Evolutionary conservation across 1,284 basidiomycete species (phyloP), one percentile per base, ranked within the genome.

Genomic region (Cutaneotrichosporon sp.): DNA sequence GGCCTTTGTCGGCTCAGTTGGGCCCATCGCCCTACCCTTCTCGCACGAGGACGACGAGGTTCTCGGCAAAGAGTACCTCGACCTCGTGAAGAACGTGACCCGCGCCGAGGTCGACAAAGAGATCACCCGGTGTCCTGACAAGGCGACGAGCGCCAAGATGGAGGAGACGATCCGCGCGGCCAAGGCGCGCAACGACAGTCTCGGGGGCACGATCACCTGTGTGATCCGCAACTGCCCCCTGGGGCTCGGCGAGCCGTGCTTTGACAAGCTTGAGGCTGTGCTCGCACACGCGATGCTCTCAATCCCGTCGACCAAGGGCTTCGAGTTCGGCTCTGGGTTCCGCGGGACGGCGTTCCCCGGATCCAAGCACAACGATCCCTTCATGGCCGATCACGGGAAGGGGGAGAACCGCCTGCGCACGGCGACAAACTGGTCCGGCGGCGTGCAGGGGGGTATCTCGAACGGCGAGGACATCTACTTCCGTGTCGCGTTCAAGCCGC

Each of bases 381-480:
- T 97, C 74, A 77, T 88, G 33, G 74, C 78, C 5, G 81, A 88
- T 63, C 88, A 88, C 10, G 78, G 63, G 29, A 63, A 61, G 24
- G 66, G 64, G 22, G 64, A 65, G 42, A 60, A 61, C 48, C 60
- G 79, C 39, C 80, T 97, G 33, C 85, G 90, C 27, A 98, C 96
- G 9, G 72, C 77, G 50, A 92, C 91, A 45, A 99, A 98, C 79
- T 92, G 92, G 89, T 91, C 88, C 65, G 96, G 96, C 46, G 96
- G 96, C 51, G 82, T 98, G 51, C 96, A 99, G 77, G 96, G 96
- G 50, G 96, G 96, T 32, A 98, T 99, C 74, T 86, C 88, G 52
- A 99, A 99, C 72, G 91, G 91, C 43, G 92, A 98, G 79, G 85
- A 92, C 70, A 87, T 99, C 70, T 98, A 97, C 80, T 97, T 99